A percentile compares a stretch with the other conserved stretches of the same genome.
Evolutionary conservation across 345 rosid genomes (phyloP).

Genomic region (Bruguiera gymnorhiza): DNA sequence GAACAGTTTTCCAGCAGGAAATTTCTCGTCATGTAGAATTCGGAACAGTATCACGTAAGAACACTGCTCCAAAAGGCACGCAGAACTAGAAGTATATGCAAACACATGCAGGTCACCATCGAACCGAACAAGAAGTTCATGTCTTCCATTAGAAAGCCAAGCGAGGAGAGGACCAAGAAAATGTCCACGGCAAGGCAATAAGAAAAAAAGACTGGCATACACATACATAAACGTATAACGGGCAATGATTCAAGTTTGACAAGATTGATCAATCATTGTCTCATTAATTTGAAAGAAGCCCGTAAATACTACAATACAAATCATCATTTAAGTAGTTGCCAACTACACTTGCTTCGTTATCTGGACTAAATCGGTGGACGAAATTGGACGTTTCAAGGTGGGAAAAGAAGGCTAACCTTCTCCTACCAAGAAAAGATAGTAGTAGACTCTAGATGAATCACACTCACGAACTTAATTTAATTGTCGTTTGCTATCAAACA

Average conservation of each 20-base stretch:
- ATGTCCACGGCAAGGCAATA: background rate
- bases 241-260: background rate
- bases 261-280: background rate
- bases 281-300: background rate
- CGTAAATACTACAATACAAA: no score
- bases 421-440: background rate
- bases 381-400: background rate
- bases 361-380: background rate
- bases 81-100: background rate
- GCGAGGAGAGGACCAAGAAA: background rate
- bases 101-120: slow-evolving; percentile 14
- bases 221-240: background rate
- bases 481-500: background rate
- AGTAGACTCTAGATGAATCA: no score
- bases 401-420: background rate
- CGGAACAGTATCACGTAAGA: background rate
- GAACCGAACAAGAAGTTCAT: slow-evolving; percentile 12
- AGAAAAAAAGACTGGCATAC: no score
- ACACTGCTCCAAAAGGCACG: no score
- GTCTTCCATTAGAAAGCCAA: slow-evolving; percentile 4
- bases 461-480: no score
- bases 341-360: no score
- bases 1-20: background rate
- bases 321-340: no score
- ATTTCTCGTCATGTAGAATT: background rate